These are phyloP conservation scores for Schizosaccharomyces versatilis DNA, from an alignment of 1,139 yeast species.

Conservation along the genomic window DNA sequence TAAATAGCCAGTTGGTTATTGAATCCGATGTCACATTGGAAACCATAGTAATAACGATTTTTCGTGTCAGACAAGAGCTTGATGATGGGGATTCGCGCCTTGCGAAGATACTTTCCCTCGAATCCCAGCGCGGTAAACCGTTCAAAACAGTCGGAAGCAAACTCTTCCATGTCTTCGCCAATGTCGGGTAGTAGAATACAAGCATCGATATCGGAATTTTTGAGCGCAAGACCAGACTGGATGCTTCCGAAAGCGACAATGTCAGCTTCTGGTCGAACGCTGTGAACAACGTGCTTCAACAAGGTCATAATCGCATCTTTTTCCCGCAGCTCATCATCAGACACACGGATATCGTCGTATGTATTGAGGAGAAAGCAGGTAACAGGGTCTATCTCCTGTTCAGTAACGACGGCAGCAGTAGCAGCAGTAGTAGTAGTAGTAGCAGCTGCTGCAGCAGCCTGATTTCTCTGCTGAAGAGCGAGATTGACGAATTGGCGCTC, in stretches of 20 bases:
- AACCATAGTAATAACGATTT: constrained; percentile 5
- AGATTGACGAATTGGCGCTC: not conserved
- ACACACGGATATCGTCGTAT: not conserved
- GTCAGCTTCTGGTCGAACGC: constrained; percentile 5
- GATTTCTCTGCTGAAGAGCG: not conserved
- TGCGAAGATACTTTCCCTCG: constrained; percentile 6
- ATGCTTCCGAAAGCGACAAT: constrained; percentile 10
- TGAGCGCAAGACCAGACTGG: constrained; percentile 7
- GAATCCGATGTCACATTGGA: constrained; percentile 9
- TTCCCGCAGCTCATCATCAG: not conserved
- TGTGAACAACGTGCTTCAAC: constrained; percentile 3
- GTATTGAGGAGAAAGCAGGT: not conserved
- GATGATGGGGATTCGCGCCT: constrained; percentile 10
- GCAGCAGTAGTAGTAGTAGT: no score
- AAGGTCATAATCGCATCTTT: constrained; percentile 4
- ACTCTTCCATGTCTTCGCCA: not conserved
- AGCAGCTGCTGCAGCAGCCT: no score
- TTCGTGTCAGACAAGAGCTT: constrained; percentile 2
- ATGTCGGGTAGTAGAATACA: constrained; percentile 3
- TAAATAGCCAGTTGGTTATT: constrained; percentile 10
- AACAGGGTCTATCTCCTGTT: not conserved
- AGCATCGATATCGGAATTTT: constrained; percentile 10
- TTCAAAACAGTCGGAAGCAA: constrained; percentile 3
- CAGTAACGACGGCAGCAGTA: no score
- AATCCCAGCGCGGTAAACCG: constrained; percentile 7